Base-by-base conservation (phyloP, 2,329 filamentous ascomycete genomes). In the Thielaviopsis ethacetica region DNA sequence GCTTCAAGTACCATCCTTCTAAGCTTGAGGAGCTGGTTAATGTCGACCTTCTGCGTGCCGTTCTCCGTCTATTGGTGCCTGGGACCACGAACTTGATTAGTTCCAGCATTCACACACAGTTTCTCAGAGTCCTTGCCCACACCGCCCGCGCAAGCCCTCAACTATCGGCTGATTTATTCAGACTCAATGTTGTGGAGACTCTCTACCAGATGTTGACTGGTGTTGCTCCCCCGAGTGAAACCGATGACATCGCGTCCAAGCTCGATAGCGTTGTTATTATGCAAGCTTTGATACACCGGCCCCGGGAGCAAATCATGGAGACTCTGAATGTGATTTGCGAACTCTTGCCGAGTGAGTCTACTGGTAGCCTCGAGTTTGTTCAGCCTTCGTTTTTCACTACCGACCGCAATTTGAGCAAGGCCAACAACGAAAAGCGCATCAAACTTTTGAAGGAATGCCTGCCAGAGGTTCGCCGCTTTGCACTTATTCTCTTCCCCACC, bases 301-400 rank as follows among this genome's bases (percentile, higher is more conserved):
- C 93, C 6, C 84, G 91, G 59, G 94, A 98, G 65, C 93, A 98
- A 71, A 88, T 98, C 19, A 93, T 91, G 65, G 93, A 98, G 74
- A 96, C 94, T 1, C 79, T 98, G 63, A 97, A 97, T 68, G 90
- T 98, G 63, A 90, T 98, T 63, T 96, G 93, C 73, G 93, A 98
- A 72, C 76, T 98, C 30, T 77, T 98, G 41, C 91, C 91, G 1
- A 62, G 68, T 53, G 76, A 76, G 55, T 69, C 73, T 17, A 69
- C 70, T 51, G 71, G 70, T 9, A 44, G 13, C 38, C 5, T 2
- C 68, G 73, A 2, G 70, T 73, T 0, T 71, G 71, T n/a, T 67
- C 68, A 54, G 17, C 26, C 30, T 38, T 13, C 26, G 9, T 26
- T 24, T 34, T 57, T 54, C 21, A 26, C 27, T 15, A 19, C 54